phyloP scores from a whole-genome alignment of 2,329 filamentous ascomycete genomes.

The Ophiostoma quercus region DNA sequence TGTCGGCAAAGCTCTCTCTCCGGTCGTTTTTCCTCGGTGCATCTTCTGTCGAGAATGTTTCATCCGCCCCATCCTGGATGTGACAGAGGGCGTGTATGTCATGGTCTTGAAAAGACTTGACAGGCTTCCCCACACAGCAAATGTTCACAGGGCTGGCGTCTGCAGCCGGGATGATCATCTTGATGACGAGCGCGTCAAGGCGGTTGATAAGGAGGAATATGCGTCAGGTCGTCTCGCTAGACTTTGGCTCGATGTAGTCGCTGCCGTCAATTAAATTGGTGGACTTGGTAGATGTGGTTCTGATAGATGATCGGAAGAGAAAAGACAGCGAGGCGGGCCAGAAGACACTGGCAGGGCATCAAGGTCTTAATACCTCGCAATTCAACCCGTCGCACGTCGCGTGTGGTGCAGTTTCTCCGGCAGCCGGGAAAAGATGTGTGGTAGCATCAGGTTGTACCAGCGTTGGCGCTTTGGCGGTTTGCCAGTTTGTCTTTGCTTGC shows the following conservation, averaged over 20 bases:
- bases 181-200: background rate
- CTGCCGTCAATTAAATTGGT: background rate
- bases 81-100: background rate
- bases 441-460: background rate
- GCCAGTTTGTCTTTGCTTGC: background rate
- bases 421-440: background rate
- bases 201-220: background rate
- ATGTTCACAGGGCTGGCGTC: slow-evolving; percentile 9
- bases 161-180: slow-evolving; percentile 12
- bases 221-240: background rate
- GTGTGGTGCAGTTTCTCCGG: background rate
- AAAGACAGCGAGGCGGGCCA: background rate
- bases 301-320: background rate
- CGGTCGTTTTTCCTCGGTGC: background rate
- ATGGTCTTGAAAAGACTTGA: background rate
- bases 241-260: background rate
- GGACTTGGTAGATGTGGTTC: background rate
- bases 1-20: background rate
- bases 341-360: background rate
- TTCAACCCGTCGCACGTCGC: background rate
- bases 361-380: background rate
- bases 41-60: background rate
- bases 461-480: background rate
- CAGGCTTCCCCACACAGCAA: slow-evolving; percentile 2
- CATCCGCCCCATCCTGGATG: background rate